Conservation (phyloP, 306 rosid genomes). For the apple (Malus domestica) region DNA sequence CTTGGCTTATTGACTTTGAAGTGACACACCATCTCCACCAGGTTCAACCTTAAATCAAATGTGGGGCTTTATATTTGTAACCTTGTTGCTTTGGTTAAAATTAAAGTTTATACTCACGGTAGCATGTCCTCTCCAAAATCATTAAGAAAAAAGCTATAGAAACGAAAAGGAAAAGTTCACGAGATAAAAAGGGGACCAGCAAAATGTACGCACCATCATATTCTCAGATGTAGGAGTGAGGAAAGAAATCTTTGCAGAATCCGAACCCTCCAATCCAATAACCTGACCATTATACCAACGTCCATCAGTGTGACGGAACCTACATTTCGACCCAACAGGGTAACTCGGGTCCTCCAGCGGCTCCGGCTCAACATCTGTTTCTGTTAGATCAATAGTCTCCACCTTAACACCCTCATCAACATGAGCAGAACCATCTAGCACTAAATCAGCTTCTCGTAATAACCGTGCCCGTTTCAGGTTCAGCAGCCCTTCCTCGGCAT, state of each 20-base stretch:
- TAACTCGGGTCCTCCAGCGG: constrained; percentile 39
- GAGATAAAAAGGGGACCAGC: background rate
- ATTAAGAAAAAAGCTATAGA: background rate
- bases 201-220: constrained; percentile 59
- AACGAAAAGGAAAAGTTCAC: background rate
- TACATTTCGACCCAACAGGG: constrained; percentile 77
- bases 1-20: background rate
- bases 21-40: background rate
- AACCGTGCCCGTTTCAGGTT: constrained; percentile 73
- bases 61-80: background rate
- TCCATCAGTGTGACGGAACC: constrained; percentile 83
- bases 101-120: background rate
- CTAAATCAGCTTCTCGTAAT: constrained; percentile 65
- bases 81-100: background rate
- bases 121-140: background rate
- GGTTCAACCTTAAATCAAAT: background rate
- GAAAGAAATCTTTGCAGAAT: constrained; percentile 64
- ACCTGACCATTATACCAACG: constrained; percentile 85
- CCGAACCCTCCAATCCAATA: constrained; percentile 44
- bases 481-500: constrained; percentile 85
- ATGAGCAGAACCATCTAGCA: constrained; percentile 27
- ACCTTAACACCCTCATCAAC: constrained; percentile 42
- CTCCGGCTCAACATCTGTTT: constrained; percentile 47
- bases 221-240: constrained; percentile 83
- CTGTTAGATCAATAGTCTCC: constrained; percentile 39